Conservation (phyloP, 108 stramenopile species). For the Nannochloropsis oceanica region DNA sequence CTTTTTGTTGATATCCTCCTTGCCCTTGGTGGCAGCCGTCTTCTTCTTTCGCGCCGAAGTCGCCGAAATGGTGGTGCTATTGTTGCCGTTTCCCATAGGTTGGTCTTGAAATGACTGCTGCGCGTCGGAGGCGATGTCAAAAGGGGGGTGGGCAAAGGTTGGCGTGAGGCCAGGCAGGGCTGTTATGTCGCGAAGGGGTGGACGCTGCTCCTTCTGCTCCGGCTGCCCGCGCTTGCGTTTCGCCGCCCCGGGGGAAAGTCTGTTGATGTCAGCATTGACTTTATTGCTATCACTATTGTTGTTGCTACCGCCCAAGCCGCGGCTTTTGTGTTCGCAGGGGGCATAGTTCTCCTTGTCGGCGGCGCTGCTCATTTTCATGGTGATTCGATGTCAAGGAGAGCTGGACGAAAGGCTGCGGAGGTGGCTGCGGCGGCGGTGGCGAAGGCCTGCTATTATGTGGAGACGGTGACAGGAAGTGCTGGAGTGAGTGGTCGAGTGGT, state of each 20-base stretch:
- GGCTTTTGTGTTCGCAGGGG: not conserved
- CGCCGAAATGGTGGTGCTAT: not conserved
- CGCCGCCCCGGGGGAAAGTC: not conserved
- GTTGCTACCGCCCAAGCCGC: not conserved
- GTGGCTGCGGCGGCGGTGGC: no score
- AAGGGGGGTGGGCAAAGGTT: not conserved
- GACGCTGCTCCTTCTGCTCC: not conserved
- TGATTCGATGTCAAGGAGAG: not conserved
- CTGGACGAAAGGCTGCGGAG: no score
- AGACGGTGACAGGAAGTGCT: no score
- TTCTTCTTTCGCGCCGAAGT: not conserved
- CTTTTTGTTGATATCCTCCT: no score
- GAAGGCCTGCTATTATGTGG: no score
- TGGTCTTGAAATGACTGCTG: not conserved
- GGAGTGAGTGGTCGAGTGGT: no score
- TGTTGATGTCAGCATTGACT: not conserved
- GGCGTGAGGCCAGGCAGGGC: not conserved
- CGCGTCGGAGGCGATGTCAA: not conserved
- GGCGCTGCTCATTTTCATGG: not conserved
- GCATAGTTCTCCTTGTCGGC: not conserved
- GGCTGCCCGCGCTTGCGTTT: not conserved
- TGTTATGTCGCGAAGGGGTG: not conserved
- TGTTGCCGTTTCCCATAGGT: no score
- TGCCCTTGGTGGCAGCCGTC: no score
- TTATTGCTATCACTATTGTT: not conserved